A percentile compares a stretch with the other conserved stretches of the same genome.
phyloP scores from a whole-genome alignment of 2,329 filamentous ascomycete genomes.

The Fusarium oligoseptatum region DNA sequence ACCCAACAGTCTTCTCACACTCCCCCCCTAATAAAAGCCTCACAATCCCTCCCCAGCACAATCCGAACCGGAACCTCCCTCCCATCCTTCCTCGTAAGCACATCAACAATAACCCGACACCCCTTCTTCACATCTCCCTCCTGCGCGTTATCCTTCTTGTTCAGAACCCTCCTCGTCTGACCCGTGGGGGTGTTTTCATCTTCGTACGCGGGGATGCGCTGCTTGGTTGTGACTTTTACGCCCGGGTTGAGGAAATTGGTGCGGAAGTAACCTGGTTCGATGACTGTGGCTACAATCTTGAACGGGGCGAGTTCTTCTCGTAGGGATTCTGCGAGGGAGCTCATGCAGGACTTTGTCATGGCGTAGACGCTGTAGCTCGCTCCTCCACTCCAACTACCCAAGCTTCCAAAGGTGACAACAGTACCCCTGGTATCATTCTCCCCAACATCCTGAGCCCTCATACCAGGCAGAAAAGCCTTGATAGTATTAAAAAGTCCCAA shows the following conservation, averaged over 20 bases:
- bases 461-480: conserved; percentile 61
- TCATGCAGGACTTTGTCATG: conserved; percentile 61
- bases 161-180: conserved; percentile 47
- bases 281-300: conserved; percentile 55
- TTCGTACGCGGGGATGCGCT: conserved; percentile 51
- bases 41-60: conserved; percentile 66
- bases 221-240: conserved; percentile 42
- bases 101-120: conserved; percentile 64
- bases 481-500: conserved; percentile 65
- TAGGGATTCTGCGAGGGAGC: conserved; percentile 60
- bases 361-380: conserved; percentile 56
- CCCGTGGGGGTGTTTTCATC: conserved; percentile 49
- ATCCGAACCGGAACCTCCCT: conserved; percentile 66
- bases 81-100: conserved; percentile 66
- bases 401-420: conserved; percentile 62
- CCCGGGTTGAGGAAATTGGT: conserved; percentile 61
- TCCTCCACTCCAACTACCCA: conserved; percentile 59
- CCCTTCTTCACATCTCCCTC: conserved; percentile 69
- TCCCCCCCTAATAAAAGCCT: conserved; percentile 58
- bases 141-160: conserved; percentile 61
- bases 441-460: conserved; percentile 55
- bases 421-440: conserved; percentile 42
- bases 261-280: conserved; percentile 68
- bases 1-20: conserved; percentile 56
- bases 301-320: conserved; percentile 60